A percentile compares a stretch with the other conserved stretches of the same genome.
These are phyloP conservation scores for Oropetium thomaeum DNA, from an alignment of 176 grass and related monocot genomes.

Conservation along the genomic window DNA sequence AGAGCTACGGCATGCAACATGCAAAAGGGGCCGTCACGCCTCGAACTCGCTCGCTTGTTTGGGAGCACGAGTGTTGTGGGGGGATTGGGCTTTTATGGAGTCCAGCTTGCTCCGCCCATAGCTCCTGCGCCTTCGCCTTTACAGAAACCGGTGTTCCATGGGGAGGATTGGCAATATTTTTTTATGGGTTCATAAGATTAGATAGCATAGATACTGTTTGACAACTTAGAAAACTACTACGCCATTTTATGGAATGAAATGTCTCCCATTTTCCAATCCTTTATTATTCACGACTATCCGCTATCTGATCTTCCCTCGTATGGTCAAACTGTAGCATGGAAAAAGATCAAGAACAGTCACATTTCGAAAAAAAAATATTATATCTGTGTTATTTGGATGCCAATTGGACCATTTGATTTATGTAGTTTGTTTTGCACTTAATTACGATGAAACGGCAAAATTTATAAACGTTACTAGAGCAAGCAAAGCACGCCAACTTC, in stretches of 20 bases:
- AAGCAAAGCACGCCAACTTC: too few relatives aligned
- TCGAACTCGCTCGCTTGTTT: slow-evolving; percentile 37
- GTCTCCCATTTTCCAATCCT: too few relatives aligned
- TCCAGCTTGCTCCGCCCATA: slow-evolving; percentile 1
- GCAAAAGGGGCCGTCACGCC: slow-evolving; percentile 22
- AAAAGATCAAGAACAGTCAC: not conserved
- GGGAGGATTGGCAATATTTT: too few relatives aligned
- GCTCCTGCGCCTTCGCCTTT: not conserved
- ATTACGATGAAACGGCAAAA: too few relatives aligned
- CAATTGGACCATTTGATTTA: not conserved
- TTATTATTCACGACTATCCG: too few relatives aligned
- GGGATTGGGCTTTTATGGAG: slow-evolving; percentile 20
- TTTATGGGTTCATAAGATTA: too few relatives aligned
- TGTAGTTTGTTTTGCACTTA: not conserved
- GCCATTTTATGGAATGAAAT: too few relatives aligned
- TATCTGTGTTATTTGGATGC: not conserved
- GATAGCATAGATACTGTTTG: not conserved
- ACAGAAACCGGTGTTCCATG: not conserved
- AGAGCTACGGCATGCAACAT: slow-evolving; percentile 35
- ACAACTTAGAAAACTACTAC: not conserved
- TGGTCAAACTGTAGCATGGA: too few relatives aligned
- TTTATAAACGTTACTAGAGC: too few relatives aligned
- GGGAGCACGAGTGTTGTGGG: slow-evolving; percentile 7
- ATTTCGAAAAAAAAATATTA: too few relatives aligned
- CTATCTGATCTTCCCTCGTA: too few relatives aligned